Evolutionary conservation across 371 early-diverging fungal species (phyloP).

Genomic region (Mucor racemosus): DNA sequence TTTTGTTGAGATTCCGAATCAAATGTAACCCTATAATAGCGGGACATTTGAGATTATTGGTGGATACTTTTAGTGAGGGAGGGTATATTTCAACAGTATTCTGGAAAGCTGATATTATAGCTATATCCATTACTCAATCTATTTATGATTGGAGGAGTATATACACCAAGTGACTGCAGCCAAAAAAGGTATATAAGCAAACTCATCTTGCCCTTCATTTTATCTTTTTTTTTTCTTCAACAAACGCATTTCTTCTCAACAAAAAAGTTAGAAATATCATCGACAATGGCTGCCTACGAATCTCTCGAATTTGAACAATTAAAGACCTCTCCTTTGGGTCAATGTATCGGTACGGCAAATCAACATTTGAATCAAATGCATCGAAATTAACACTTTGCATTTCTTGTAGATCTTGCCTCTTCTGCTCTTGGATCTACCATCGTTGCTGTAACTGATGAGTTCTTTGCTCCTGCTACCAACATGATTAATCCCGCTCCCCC

Average conservation of each 20-base stretch:
- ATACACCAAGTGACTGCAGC: conserved; percentile 7
- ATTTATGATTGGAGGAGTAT: conserved; percentile 5
- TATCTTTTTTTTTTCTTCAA: conserved; percentile 2
- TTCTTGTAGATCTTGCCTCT: conserved; percentile 72
- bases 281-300: conserved; percentile 34
- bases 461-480: conserved; percentile 84
- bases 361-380: background rate
- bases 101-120: background rate
- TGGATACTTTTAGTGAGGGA: background rate
- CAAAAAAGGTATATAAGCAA: conserved; percentile 14
- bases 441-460: conserved; percentile 84
- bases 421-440: conserved; percentile 74
- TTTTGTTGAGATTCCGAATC: conserved; percentile 7
- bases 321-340: conserved; percentile 35
- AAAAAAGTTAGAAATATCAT: background rate
- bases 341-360: conserved; percentile 37
- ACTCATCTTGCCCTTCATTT: background rate
- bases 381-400: background rate
- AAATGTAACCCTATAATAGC: background rate
- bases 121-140: conserved; percentile 5
- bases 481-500: conserved; percentile 79
- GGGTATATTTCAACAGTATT: conserved; percentile 20
- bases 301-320: conserved; percentile 40
- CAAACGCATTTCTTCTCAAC: background rate
- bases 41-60: conserved; percentile 20